Evolutionary conservation across 1,139 yeast genomes (phyloP).

Genomic region (Kurtzmaniella natalensis): DNA sequence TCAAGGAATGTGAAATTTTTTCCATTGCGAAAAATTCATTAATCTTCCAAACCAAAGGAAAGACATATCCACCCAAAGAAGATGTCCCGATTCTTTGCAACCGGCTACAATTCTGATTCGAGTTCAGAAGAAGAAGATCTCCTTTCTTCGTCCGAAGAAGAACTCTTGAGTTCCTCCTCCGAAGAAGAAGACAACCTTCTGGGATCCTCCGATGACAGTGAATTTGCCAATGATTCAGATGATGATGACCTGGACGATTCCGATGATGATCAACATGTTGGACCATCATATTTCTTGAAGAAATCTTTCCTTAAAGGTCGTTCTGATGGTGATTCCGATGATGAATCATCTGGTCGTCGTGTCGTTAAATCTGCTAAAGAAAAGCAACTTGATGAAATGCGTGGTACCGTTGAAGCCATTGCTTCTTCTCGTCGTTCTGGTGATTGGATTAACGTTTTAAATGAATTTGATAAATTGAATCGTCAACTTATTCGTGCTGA

Average conservation of each 20-base stretch:
- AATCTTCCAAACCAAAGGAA: not conserved
- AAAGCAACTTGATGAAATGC: constrained; percentile 85
- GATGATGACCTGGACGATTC: constrained; percentile 33
- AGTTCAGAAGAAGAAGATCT: constrained; percentile 77
- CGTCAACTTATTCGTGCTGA: constrained; percentile 63
- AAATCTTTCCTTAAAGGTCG: constrained; percentile 50
- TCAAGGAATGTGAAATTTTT: constrained; percentile 8
- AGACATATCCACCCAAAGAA: no score
- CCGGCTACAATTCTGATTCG: constrained; percentile 58
- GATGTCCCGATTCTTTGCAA: constrained; percentile 77
- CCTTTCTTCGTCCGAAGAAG: constrained; percentile 68
- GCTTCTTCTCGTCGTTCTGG: constrained; percentile 66
- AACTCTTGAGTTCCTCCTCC: constrained; percentile 44
- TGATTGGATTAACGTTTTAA: constrained; percentile 76
- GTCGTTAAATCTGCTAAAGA: constrained; percentile 94
- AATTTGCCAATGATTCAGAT: constrained; percentile 27
- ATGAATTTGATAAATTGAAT: constrained; percentile 75
- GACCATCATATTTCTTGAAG: constrained; percentile 57
- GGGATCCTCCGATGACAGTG: constrained; percentile 36
- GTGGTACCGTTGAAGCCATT: constrained; percentile 59
- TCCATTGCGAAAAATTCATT: constrained; percentile 1
- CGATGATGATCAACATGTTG: constrained; percentile 43
- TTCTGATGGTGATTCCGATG: constrained; percentile 50
- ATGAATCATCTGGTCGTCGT: constrained; percentile 68
- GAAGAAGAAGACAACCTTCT: constrained; percentile 26